A percentile compares a stretch with the other conserved stretches of the same genome.
Conservation (phyloP, 345 rosid species). For the Carallia brachiata region DNA sequence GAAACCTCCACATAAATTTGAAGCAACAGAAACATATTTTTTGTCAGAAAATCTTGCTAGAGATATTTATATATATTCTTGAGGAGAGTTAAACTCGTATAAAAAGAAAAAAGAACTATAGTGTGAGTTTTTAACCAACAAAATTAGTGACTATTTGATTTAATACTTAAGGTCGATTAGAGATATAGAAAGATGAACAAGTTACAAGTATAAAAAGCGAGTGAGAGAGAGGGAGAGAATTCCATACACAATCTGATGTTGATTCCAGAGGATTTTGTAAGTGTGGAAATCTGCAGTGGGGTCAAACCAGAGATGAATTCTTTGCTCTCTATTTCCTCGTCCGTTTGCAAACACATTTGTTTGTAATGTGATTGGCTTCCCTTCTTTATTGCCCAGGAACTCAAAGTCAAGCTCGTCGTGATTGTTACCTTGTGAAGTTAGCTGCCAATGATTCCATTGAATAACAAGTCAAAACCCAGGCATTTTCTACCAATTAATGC, state of each 20-base stretch:
- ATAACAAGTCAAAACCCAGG: neutral
- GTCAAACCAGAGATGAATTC: conserved; percentile 61
- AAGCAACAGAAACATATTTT: neutral
- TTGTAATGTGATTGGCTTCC: conserved; percentile 49
- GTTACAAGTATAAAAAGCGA: neutral
- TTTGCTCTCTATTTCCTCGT: conserved; percentile 58
- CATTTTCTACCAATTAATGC: too few relatives aligned
- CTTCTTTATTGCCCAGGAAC: conserved; percentile 63
- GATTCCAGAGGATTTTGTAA: conserved; percentile 69
- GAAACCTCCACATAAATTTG: neutral
- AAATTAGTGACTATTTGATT: too few relatives aligned
- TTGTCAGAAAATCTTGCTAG: neutral
- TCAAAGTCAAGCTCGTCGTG: conserved; percentile 76
- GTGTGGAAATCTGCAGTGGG: conserved; percentile 54
- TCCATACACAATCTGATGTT: conserved; percentile 66
- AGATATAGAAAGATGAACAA: neutral
- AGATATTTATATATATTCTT: too few relatives aligned
- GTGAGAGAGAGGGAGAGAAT: neutral
- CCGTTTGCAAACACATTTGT: conserved; percentile 61
- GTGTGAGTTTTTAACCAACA: too few relatives aligned
- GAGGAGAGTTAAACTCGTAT: too few relatives aligned
- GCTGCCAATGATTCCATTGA: conserved; percentile 21
- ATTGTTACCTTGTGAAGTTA: conserved; percentile 37
- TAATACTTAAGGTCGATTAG: too few relatives aligned
- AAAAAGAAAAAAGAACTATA: too few relatives aligned